These are phyloP conservation scores for Elongisporangium senticosum DNA, from an alignment of 352 stramenopile species.

Conservation along the genomic window DNA sequence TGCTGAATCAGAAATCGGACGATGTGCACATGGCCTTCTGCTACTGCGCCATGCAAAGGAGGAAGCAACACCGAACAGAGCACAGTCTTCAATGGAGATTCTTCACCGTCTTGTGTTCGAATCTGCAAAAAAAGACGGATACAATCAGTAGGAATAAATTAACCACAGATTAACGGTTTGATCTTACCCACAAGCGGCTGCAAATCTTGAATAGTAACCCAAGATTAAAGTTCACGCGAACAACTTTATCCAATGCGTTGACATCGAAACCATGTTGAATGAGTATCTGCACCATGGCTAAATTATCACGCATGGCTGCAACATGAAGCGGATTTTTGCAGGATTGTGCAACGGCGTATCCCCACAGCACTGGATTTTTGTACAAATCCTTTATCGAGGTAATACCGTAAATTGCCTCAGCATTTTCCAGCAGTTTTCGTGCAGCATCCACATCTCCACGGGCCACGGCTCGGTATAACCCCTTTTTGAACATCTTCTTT, in stretches of 20 bases:
- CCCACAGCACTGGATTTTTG: slow-evolving; percentile 44
- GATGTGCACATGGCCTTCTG: slow-evolving; percentile 53
- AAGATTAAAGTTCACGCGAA: slow-evolving; percentile 76
- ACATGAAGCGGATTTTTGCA: slow-evolving; percentile 76
- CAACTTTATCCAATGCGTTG: slow-evolving; percentile 73
- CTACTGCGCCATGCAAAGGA: slow-evolving; percentile 62
- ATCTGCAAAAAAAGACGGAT: slow-evolving; percentile 31
- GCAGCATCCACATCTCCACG: slow-evolving; percentile 38
- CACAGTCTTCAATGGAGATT: slow-evolving; percentile 36
- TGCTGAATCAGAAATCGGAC: slow-evolving; percentile 55
- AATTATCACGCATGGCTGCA: slow-evolving; percentile 47
- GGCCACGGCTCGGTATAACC: slow-evolving; percentile 52
- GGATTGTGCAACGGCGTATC: slow-evolving; percentile 57
- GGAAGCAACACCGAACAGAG: slow-evolving; percentile 64
- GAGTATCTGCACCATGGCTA: slow-evolving; percentile 53
- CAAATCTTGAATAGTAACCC: slow-evolving; percentile 64
- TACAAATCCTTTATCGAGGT: slow-evolving; percentile 37
- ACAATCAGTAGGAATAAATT: too few relatives aligned
- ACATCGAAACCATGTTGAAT: slow-evolving; percentile 49
- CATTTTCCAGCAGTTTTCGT: slow-evolving; percentile 31
- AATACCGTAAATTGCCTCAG: slow-evolving; percentile 25
- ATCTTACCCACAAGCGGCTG: slow-evolving; percentile 48
- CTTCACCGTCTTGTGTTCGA: slow-evolving; percentile 52
- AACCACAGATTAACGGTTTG: neutral
- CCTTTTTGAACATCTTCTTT: slow-evolving; percentile 52